Evolutionary conservation across 1,284 basidiomycete genomes (phyloP).

Genomic region (Cryptococcus wingfieldii): DNA sequence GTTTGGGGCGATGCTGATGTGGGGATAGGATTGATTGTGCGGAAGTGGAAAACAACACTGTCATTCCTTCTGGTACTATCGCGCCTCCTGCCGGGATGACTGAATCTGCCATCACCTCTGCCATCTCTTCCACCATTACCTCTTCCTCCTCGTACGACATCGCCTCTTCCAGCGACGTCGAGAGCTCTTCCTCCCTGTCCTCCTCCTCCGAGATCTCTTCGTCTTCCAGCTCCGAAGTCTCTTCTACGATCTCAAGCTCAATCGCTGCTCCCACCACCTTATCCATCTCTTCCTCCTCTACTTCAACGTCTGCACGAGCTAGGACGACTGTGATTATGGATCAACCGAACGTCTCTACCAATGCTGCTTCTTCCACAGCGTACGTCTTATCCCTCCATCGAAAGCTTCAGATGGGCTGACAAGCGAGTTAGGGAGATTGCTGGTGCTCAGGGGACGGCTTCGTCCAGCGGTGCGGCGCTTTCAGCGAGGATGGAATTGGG

Average conservation of each 20-base stretch:
- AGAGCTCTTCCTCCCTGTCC: background rate
- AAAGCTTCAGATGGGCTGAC: background rate
- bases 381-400: background rate
- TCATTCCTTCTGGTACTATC: slow-evolving; percentile 3
- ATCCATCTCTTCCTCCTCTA: background rate
- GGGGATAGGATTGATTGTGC: background rate
- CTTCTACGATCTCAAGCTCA: background rate
- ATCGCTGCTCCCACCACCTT: background rate
- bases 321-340: slow-evolving; percentile 4
- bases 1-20: background rate
- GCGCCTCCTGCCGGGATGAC: background rate
- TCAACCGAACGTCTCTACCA: background rate
- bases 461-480: background rate
- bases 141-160: background rate
- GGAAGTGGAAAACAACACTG: background rate
- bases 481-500: background rate
- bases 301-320: background rate
- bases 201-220: background rate
- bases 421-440: background rate
- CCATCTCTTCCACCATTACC: background rate
- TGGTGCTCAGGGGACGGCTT: background rate
- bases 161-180: no score
- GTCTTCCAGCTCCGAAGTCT: background rate
- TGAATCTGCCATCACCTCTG: background rate
- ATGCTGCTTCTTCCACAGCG: background rate